Base-by-base conservation (phyloP, 1,284 basidiomycete genomes). In the Trichosporon asahii region DNA sequence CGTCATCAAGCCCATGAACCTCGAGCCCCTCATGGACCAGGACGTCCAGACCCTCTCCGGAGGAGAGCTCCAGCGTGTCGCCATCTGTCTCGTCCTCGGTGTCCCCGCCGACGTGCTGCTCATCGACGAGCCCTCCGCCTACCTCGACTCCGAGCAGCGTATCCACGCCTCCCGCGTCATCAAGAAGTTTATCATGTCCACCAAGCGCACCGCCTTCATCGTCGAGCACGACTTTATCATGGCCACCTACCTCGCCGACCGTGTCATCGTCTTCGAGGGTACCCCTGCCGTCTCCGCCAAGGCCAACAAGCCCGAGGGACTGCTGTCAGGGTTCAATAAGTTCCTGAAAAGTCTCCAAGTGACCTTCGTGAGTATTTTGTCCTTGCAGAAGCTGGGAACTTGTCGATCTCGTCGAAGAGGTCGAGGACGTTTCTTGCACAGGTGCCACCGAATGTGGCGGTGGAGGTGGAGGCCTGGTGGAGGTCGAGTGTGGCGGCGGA, bases 131-230 rank as follows among this genome's bases (percentile, higher is more conserved):
- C 85, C 84, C 23, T 84, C 84, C 21, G 81, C 82, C 25, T 83
- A 83, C 89, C 86, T 98, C 78, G 95, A 98, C 83, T 97, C 95
- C 40, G 95, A 98, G 83, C 95, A 98, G 83, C 95, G 95, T 90
- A 98, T 98, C 82, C 91, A 94, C 75, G 93, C 95, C 7, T 91
- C 91, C 80, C 95, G 96, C 81, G 94, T 98, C 79, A 98, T 98
- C 86, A 98, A 98, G 85, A 89, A 94, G 70, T 97, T 95, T 84
- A 92, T 98, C 79, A 89, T 98, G 63, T 90, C 94, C 76, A 89
- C 93, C 15, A 96, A 97, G 87, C 94, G 95, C 85, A 97, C 95
- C 0, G 95, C 95, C 0, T 97, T 98, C 83, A 88, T 98, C 77
- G 72, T 72, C 64, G 71, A 71, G 65, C 70, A 71, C 64, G 71